Percentiles rank a stretch among this genome's conserved stretches.
Conservation (phyloP, 164 flowering plant genomes). For the Magnolia kwangsiensis region DNA sequence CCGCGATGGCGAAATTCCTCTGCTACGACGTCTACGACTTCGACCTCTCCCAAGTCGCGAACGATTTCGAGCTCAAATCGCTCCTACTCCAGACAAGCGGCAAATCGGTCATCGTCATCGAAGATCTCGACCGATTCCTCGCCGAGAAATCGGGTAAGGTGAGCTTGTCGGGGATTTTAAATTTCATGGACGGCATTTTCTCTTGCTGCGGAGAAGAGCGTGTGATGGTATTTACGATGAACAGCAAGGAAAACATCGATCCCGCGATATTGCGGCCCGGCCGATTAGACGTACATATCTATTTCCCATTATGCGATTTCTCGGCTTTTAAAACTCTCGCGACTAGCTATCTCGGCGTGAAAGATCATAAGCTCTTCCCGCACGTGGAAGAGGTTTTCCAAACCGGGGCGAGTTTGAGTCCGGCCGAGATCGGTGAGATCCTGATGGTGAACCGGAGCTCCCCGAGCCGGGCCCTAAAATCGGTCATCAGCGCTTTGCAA, state of each 20-base stretch:
- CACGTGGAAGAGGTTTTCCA: constrained; percentile 77
- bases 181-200: constrained; percentile 79
- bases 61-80: constrained; percentile 57
- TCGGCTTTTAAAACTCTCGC: constrained; percentile 62
- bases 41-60: constrained; percentile 42
- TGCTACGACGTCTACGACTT: constrained; percentile 67
- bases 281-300: constrained; percentile 71
- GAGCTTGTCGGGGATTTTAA: constrained; percentile 51
- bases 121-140: constrained; percentile 62
- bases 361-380: constrained; percentile 79
- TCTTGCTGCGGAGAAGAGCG: constrained; percentile 78
- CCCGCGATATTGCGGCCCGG: constrained; percentile 68
- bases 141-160: constrained; percentile 32
- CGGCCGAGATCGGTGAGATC: constrained; percentile 80
- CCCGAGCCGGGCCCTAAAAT: constrained; percentile 73
- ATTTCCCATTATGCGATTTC: constrained; percentile 75
- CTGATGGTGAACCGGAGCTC: constrained; percentile 73
- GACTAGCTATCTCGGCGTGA: constrained; percentile 65
- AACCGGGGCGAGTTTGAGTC: constrained; percentile 51
- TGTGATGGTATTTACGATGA: constrained; percentile 78
- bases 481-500: constrained; percentile 64
- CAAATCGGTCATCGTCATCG: constrained; percentile 61
- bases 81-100: constrained; percentile 50
- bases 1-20: constrained; percentile 73
- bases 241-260: constrained; percentile 49